Percentiles rank a stretch among this genome's conserved stretches.
Evolutionary conservation across 148 eudicot genomes (phyloP).

Genomic region (Rhododendron ovatum): DNA sequence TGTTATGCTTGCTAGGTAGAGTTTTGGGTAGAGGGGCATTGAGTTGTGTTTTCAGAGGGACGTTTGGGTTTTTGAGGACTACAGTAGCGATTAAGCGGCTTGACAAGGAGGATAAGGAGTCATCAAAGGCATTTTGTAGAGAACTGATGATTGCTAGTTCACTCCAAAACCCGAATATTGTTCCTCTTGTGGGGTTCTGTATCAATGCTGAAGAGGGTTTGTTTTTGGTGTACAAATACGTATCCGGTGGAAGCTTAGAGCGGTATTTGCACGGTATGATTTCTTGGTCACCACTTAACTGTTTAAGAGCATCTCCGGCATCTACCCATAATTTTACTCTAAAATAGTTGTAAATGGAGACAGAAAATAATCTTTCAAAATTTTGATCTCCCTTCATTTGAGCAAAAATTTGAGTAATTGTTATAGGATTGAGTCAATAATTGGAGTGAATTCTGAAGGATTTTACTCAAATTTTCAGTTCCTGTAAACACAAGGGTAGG

Average conservation of each 20-base stretch:
- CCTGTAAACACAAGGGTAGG: not conserved
- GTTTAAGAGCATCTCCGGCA: not conserved
- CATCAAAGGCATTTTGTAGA: constrained; percentile 89
- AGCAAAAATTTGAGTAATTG: not conserved
- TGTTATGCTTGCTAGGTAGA: constrained; percentile 49
- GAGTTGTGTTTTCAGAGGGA: constrained; percentile 88
- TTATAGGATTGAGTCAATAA: not conserved
- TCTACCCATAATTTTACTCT: not conserved
- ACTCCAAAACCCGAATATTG: constrained; percentile 74
- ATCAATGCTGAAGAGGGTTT: constrained; percentile 87
- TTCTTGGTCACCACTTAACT: not conserved
- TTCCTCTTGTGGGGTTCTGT: constrained; percentile 87
- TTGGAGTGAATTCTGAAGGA: not conserved
- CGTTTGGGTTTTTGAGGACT: constrained; percentile 71
- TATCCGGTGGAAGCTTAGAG: constrained; percentile 95
- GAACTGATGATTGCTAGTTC: constrained; percentile 97
- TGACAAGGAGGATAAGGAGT: constrained; percentile 86
- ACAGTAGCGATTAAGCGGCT: constrained; percentile 83
- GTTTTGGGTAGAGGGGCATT: constrained; percentile 98
- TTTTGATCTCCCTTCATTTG: not conserved
- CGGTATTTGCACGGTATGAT: constrained; percentile 78
- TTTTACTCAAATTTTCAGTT: not conserved
- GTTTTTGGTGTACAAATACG: constrained; percentile 90
- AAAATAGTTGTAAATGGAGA: not conserved
- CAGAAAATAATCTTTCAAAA: not conserved